Evolutionary conservation across 2,329 filamentous ascomycete genomes (phyloP).

Genomic region (Aspergillus sojae): DNA sequence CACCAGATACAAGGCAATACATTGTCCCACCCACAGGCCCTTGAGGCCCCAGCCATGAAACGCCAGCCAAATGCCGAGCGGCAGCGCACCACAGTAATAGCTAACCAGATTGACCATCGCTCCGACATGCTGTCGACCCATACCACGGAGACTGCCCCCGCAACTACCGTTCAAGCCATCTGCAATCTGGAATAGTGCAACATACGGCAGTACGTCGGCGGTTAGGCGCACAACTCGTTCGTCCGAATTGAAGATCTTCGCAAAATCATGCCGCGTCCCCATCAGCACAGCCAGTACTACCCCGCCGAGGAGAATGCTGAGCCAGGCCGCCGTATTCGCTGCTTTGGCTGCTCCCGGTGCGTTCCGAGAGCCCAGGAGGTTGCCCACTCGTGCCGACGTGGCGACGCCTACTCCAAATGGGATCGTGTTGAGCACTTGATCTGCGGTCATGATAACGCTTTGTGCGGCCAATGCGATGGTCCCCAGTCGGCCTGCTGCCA

Average conservation of each 20-base stretch:
- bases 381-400: conserved; percentile 75
- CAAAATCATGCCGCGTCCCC: conserved; percentile 71
- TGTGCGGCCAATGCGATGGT: conserved; percentile 80
- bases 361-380: conserved; percentile 72
- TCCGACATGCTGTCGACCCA: conserved; percentile 84
- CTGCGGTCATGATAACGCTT: conserved; percentile 85
- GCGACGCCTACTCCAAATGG: conserved; percentile 86
- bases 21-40: conserved; percentile 83
- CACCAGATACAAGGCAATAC: conserved; percentile 78
- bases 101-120: conserved; percentile 79
- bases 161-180: conserved; percentile 85
- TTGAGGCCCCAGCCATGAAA: conserved; percentile 82
- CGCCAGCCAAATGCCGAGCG: conserved; percentile 79
- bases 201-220: conserved; percentile 79
- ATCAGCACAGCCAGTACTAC: conserved; percentile 70
- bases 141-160: conserved; percentile 77
- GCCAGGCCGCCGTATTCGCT: conserved; percentile 72
- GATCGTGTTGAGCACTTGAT: conserved; percentile 82
- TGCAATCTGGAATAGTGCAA: conserved; percentile 87
- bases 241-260: conserved; percentile 80
- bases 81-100: conserved; percentile 81
- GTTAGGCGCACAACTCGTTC: conserved; percentile 71
- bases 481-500: conserved; percentile 78
- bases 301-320: conserved; percentile 70
- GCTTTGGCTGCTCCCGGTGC: conserved; percentile 68